phyloP scores from a whole-genome alignment of 306 rosid species.

The Cucurbita pepo region DNA sequence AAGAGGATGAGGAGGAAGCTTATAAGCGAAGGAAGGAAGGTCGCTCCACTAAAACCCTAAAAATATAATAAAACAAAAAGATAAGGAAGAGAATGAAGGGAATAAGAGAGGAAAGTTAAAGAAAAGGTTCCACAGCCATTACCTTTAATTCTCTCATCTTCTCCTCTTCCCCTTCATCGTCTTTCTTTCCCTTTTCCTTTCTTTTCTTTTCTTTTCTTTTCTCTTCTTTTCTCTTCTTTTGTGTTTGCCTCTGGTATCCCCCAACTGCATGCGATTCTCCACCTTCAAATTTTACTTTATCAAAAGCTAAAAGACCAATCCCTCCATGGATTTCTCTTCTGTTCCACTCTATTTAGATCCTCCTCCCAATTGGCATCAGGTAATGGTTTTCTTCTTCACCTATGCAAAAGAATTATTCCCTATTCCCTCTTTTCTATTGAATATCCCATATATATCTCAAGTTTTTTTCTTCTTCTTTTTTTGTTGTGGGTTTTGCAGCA shows the following conservation, averaged over 20 bases:
- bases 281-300: slow-evolving; percentile 65
- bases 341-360: slow-evolving; percentile 96
- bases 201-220: slow-evolving; percentile 24
- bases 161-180: slow-evolving; percentile 27
- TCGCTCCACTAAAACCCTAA: slow-evolving; percentile 69
- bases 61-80: slow-evolving; percentile 83
- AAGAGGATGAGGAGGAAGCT: slow-evolving; percentile 31
- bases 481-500: slow-evolving; percentile 6
- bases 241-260: slow-evolving; percentile 86
- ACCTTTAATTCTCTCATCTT: slow-evolving; percentile 7
- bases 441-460: background rate
- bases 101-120: slow-evolving; percentile 64
- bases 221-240: slow-evolving; percentile 30
- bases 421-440: slow-evolving; percentile 7
- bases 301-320: slow-evolving; percentile 35
- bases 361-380: slow-evolving; percentile 98
- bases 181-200: slow-evolving; percentile 20
- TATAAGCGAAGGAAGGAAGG: slow-evolving; percentile 78
- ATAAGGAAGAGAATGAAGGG: slow-evolving; percentile 43
- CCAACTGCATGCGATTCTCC: slow-evolving; percentile 75
- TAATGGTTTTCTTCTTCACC: slow-evolving; percentile 20
- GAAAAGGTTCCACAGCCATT: slow-evolving; percentile 31
- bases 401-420: background rate
- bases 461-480: background rate
- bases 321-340: slow-evolving; percentile 89